These are phyloP conservation scores for Collybia sp. DNA, from an alignment of 768 basidiomycete genomes.

Conservation along the genomic window DNA sequence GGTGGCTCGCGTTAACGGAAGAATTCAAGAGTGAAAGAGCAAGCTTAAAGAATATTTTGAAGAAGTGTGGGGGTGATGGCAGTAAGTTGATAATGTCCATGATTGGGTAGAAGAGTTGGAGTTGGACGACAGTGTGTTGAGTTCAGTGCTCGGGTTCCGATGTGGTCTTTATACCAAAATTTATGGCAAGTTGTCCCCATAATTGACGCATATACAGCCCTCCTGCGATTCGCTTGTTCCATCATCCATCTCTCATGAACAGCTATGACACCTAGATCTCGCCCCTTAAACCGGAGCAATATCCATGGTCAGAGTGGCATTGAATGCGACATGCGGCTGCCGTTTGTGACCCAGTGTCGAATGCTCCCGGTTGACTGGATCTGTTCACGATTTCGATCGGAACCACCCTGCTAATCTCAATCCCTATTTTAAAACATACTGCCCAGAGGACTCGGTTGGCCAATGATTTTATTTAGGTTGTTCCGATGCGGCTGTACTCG, in stretches of 20 bases:
- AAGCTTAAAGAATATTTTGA: slow-evolving; percentile 43
- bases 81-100: slow-evolving; percentile 44
- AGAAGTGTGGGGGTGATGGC: slow-evolving; percentile 48
- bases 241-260: not conserved
- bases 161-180: not conserved
- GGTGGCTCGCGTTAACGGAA: slow-evolving; percentile 26
- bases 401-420: no score
- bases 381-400: slow-evolving; percentile 15
- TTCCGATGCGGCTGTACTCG: no score
- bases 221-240: slow-evolving; percentile 1
- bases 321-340: slow-evolving; percentile 7
- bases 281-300: not conserved
- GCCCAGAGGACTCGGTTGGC: no score
- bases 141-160: slow-evolving; percentile 8
- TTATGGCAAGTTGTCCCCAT: not conserved
- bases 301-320: no score
- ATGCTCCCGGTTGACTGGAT: slow-evolving; percentile 26
- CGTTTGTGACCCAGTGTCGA: slow-evolving; percentile 8
- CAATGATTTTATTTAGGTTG: no score
- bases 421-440: no score
- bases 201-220: slow-evolving; percentile 4
- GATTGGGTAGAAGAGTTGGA: slow-evolving; percentile 5
- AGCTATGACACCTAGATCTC: not conserved
- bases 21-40: slow-evolving; percentile 43
- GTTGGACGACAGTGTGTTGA: not conserved